These are phyloP conservation scores for Rhizopogon roseolus DNA, from an alignment of 768 basidiomycete species.

Conservation along the genomic window DNA sequence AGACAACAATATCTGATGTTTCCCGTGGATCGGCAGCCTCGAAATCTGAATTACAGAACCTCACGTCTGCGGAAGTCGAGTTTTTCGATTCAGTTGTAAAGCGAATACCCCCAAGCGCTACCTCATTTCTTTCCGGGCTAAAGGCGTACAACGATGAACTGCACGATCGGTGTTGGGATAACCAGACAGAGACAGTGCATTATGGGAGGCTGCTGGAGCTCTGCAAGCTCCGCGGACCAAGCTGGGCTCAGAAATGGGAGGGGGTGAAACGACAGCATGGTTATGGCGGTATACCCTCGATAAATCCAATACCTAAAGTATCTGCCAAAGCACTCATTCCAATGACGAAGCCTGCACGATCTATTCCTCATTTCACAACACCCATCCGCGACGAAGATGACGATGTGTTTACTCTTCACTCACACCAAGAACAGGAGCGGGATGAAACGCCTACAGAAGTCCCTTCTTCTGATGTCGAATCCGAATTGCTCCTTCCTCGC, in stretches of 20 bases:
- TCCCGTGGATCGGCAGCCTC: constrained; percentile 38
- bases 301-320: constrained; percentile 8
- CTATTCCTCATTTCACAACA: constrained; percentile 16
- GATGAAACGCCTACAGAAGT: constrained; percentile 14
- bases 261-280: constrained; percentile 57
- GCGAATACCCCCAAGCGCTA: constrained; percentile 62
- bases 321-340: constrained; percentile 12
- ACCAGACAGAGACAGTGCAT: constrained; percentile 70
- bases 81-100: constrained; percentile 72
- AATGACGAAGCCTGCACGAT: constrained; percentile 17
- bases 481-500: constrained; percentile 5
- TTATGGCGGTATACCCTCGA: constrained; percentile 24
- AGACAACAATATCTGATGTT: constrained; percentile 25
- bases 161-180: constrained; percentile 68
- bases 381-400: constrained; percentile 33
- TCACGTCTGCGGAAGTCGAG: constrained; percentile 55
- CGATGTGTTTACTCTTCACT: constrained; percentile 39
- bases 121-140: constrained; percentile 77
- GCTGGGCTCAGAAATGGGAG: constrained; percentile 82
- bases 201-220: constrained; percentile 82
- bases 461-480: constrained; percentile 2
- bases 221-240: constrained; percentile 72
- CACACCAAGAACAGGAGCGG: constrained; percentile 34
- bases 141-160: constrained; percentile 82
- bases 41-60: constrained; percentile 43